phyloP scores from a whole-genome alignment of 306 rosid genomes.

The Cicer yamashitae region DNA sequence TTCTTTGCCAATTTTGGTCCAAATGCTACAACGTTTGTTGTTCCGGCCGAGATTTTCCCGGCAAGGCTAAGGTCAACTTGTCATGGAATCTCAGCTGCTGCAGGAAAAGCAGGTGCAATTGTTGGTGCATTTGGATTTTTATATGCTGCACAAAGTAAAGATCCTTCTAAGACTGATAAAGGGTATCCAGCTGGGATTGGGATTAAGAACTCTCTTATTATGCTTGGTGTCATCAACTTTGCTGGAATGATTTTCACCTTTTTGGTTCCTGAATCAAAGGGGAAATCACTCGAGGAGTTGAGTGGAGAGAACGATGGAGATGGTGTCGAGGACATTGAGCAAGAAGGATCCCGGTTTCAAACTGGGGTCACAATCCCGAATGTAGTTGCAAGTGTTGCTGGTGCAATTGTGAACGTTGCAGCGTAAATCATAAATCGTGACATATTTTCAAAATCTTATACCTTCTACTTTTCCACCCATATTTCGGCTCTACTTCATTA shows the following conservation, averaged over 20 bases:
- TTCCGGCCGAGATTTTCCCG: constrained; percentile 85
- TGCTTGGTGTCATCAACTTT: constrained; percentile 72
- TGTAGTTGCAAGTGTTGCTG: background rate
- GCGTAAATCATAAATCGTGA: background rate
- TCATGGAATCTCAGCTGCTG: constrained; percentile 84
- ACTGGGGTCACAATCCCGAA: background rate
- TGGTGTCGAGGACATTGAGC: background rate
- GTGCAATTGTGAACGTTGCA: background rate
- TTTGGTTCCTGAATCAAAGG: constrained; percentile 81
- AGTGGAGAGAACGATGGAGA: constrained; percentile 65
- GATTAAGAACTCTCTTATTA: constrained; percentile 63
- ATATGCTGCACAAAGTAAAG: constrained; percentile 65
- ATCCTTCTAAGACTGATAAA: constrained; percentile 47
- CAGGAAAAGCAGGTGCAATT: constrained; percentile 92
- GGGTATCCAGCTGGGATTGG: constrained; percentile 82
- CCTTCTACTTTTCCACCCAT: background rate
- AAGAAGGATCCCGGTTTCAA: background rate
- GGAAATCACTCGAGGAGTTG: constrained; percentile 79
- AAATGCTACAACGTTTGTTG: constrained; percentile 78
- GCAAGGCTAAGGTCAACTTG: constrained; percentile 85
- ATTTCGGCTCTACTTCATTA: too few relatives aligned
- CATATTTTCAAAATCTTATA: background rate
- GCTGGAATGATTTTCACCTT: constrained; percentile 60
- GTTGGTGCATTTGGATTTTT: constrained; percentile 84
- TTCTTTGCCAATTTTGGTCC: constrained; percentile 91